Evolutionary conservation across 768 basidiomycete genomes (phyloP), one percentile per base, ranked within the genome.

Genomic region (Amyloporia xantha): DNA sequence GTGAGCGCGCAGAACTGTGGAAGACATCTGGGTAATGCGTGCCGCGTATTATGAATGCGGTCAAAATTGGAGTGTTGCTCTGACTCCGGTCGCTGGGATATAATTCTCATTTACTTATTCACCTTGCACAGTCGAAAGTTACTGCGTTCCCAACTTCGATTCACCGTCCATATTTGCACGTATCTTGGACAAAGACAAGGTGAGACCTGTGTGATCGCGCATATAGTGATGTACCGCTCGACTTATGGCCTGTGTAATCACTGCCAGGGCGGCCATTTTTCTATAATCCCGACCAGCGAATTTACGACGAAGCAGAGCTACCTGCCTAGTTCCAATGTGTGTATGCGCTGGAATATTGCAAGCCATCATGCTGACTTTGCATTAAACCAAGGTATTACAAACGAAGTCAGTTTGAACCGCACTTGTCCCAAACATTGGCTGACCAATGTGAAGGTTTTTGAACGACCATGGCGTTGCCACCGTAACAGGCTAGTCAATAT

Each of bases 121-220:
- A 6, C 19, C 38, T 10, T 27, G 45, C 36, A 20, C 49, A 91
- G 87, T 95, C 54, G 93, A 95, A 65, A 89, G 86, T 53, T 93
- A 92, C 65, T 96, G 93, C 59, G 77, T 94, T 23, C 92, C 92
- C 1, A 75, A 93, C 69, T 95, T 96, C 62, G 93, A 96, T 66
- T 93, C 91, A 1, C 93, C 93, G 3, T 91, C 88, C 15, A 74
- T 95, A 42, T 95, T 94, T 55, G 92, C 91, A 5, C 79, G 92
- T 6, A 89, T 91, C 56, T 74, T 92, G 5, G 89, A 92, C 71
- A 90, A 90, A 59, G 69, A 90, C 64, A 90, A 88, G 66, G 76
- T 71, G 28, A 13, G 53, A 20, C 12, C 36, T 39, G 39, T 13
- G 44, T 38, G 33, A 41, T 33, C 20, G 46, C 47, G 19, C 52